Evolutionary conservation across 2,329 filamentous ascomycete species (phyloP).

Genomic region (Hypoxylon sp.): DNA sequence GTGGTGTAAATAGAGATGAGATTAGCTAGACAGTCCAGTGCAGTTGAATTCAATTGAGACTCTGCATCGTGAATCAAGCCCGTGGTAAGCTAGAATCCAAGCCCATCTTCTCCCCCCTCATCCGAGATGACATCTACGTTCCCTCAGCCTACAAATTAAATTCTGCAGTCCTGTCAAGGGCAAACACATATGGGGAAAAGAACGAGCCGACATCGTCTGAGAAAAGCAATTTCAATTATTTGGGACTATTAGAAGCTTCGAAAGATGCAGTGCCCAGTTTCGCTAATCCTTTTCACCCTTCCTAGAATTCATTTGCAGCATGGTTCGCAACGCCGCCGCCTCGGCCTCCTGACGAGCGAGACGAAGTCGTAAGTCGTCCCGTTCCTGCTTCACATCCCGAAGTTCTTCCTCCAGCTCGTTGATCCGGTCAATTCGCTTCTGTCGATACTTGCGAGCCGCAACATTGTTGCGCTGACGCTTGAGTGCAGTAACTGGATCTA

Average conservation of each 20-base stretch:
- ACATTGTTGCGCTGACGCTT: slow-evolving; percentile 79
- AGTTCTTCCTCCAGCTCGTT: slow-evolving; percentile 72
- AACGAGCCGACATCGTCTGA: slow-evolving; percentile 56
- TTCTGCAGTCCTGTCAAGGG: slow-evolving; percentile 38
- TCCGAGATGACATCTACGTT: slow-evolving; percentile 52
- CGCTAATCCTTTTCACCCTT: slow-evolving; percentile 46
- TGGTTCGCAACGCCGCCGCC: slow-evolving; percentile 70
- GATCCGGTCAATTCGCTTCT: slow-evolving; percentile 78
- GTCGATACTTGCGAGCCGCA: slow-evolving; percentile 79
- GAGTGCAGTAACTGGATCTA: slow-evolving; percentile 55
- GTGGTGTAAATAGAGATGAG: slow-evolving; percentile 21
- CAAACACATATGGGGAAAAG: slow-evolving; percentile 44
- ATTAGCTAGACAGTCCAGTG: slow-evolving; percentile 16
- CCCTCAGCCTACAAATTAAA: slow-evolving; percentile 50
- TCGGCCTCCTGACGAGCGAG: slow-evolving; percentile 77
- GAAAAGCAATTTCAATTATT: slow-evolving; percentile 39
- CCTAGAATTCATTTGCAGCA: slow-evolving; percentile 58
- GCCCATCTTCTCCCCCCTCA: background rate
- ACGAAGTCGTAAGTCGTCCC: slow-evolving; percentile 73
- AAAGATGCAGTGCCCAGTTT: slow-evolving; percentile 37
- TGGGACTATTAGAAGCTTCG: slow-evolving; percentile 38
- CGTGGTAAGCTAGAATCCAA: slow-evolving; percentile 32
- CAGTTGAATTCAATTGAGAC: slow-evolving; percentile 8
- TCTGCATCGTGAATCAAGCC: background rate
- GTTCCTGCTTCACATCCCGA: slow-evolving; percentile 70